Conservation (phyloP, 352 stramenopile species). For the Pythium angustatum region DNA sequence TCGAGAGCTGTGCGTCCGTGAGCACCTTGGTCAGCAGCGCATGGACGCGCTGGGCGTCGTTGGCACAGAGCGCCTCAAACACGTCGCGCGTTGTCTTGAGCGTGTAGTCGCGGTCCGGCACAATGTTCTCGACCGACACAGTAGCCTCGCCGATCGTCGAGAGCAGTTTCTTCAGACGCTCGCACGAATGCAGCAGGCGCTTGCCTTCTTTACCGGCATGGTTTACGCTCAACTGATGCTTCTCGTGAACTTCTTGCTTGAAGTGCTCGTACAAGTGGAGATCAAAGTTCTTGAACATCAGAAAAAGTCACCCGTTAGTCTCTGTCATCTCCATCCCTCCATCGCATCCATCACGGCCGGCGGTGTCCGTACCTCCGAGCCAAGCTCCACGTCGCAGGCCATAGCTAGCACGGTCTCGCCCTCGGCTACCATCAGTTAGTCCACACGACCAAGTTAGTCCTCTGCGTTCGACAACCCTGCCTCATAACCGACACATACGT, state of each 20-base stretch:
- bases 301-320: neutral
- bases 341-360: too few species aligned
- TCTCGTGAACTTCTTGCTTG: constrained; percentile 57
- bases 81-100: constrained; percentile 71
- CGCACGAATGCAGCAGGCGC: constrained; percentile 84
- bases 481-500: constrained; percentile 19
- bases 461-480: neutral
- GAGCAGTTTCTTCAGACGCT: constrained; percentile 90
- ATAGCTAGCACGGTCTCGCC: constrained; percentile 59
- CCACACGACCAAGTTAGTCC: neutral
- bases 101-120: constrained; percentile 76
- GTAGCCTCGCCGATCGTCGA: constrained; percentile 82
- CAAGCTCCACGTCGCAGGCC: constrained; percentile 58
- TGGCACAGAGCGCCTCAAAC: constrained; percentile 67
- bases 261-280: constrained; percentile 81
- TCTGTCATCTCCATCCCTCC: too few species aligned
- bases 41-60: constrained; percentile 52
- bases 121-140: constrained; percentile 85
- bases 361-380: constrained; percentile 55
- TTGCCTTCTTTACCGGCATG: constrained; percentile 79
- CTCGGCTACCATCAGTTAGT: constrained; percentile 12
- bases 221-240: constrained; percentile 51
- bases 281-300: constrained; percentile 54
- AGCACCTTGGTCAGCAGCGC: constrained; percentile 56
- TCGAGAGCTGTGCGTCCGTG: constrained; percentile 40